Percentiles rank a stretch among this genome's conserved stretches.
Conservation (phyloP, 805 yeast species). For the Diddensiella santjacobensis region DNA sequence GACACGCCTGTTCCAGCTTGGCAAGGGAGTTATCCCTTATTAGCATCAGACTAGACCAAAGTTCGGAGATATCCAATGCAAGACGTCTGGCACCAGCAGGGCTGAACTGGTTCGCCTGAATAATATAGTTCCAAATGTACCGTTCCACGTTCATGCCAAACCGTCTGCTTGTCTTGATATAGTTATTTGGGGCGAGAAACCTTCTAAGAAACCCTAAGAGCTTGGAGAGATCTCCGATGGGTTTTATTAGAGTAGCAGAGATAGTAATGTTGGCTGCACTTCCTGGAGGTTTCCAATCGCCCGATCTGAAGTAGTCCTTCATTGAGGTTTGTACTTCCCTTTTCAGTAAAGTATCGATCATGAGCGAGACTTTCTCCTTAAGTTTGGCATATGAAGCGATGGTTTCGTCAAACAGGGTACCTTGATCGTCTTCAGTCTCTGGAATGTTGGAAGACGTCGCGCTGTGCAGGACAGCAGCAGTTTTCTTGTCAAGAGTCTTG, state of each 20-base stretch:
- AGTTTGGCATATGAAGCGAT: conserved; percentile 38
- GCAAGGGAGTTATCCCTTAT: conserved; percentile 12
- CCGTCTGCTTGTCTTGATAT: conserved; percentile 25
- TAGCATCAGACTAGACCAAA: conserved; percentile 29
- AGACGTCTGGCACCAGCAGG: conserved; percentile 36
- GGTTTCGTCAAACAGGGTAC: conserved; percentile 45
- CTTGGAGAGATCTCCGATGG: conserved; percentile 28
- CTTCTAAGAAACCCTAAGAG: conserved; percentile 32
- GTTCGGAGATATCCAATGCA: conserved; percentile 30
- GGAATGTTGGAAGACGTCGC: conserved; percentile 17
- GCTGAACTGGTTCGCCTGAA: conserved; percentile 38
- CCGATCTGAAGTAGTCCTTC: conserved; percentile 36
- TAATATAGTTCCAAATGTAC: conserved; percentile 38
- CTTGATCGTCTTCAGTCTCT: conserved; percentile 27
- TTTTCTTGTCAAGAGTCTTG: conserved; percentile 9
- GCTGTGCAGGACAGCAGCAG: conserved; percentile 5
- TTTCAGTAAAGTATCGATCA: conserved; percentile 34
- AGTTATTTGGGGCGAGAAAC: conserved; percentile 34
- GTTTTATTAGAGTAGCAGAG: conserved; percentile 27
- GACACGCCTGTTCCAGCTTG: conserved; percentile 13
- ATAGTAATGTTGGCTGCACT: conserved; percentile 10
- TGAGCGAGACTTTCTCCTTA: conserved; percentile 29
- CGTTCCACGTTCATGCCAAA: conserved; percentile 33
- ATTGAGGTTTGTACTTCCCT: conserved; percentile 37
- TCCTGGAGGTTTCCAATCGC: conserved; percentile 30